Base-by-base conservation (phyloP, 2,329 filamentous ascomycete species). In the Fusarium citri region DNA sequence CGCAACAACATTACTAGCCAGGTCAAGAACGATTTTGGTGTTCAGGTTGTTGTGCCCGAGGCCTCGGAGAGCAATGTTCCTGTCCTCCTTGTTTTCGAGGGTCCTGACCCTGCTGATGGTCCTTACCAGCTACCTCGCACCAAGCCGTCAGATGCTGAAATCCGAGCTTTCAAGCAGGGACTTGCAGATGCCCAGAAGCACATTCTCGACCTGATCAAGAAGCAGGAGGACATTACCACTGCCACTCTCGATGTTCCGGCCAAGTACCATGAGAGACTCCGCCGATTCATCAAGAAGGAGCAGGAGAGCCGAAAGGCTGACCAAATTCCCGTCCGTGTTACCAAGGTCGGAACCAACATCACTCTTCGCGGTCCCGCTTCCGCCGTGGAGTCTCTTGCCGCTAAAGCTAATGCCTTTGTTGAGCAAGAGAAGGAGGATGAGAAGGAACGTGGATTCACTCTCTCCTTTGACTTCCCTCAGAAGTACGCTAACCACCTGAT, bases 361-460 rank as follows among this genome's bases (percentile, higher is more conserved):
- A 91, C 88, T 46, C 87, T 98, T 64, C 91, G 93, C 64, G 95
- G 95, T 23, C 94, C 94, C 23, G 83, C 87, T 48, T 88, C 89
- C 20, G 87, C 88, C 23, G 93, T 97, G 6, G 88, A 92, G 54
- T 87, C 89, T 4, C 86, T 98, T 41, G 86, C 88, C 30, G 81
- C 86, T 37, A 96, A 94, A 83, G 89, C 97, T 56, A 81, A 88
- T 62, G 88, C 88, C 9, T 98, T 97, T 76, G 85, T 98, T 23
- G 90, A 92, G 77, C 92, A 97, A 78, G 94, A 97, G 80, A 92
- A 94, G 83, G 88, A 93, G 78, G 94, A 98, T 66, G 95, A 98
- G 80, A 92, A 96, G 78, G 95, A 98, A 82, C 92, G 95, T 64
- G 94, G 93, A 46, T 97, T 94, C 81, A 94, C 89, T 4, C 84